Evolutionary conservation across 192 early-diverging fungal species (phyloP).

Genomic region (Globomyces pollinis-pini): DNA sequence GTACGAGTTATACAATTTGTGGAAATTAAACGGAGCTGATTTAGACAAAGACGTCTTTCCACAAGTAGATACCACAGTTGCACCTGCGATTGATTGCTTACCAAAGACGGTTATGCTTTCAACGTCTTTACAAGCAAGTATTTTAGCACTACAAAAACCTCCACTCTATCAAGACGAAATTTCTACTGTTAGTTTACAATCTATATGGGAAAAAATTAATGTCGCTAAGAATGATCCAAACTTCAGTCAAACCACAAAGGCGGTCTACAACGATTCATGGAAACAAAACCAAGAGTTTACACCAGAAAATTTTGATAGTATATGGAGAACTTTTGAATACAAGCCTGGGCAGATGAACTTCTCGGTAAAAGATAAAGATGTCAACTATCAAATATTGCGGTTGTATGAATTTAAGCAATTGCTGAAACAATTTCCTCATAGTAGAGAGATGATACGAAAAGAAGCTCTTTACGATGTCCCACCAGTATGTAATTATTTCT

Average conservation of each 20-base stretch:
- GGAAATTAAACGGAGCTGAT: not conserved
- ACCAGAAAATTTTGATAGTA: slow-evolving; percentile 10
- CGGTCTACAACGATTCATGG: slow-evolving; percentile 2
- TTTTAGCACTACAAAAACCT: not conserved
- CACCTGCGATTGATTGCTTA: not conserved
- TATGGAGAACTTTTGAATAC: slow-evolving; percentile 22
- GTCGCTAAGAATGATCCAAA: no score
- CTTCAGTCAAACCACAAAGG: not conserved
- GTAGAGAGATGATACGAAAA: slow-evolving; percentile 7
- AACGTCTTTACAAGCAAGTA: not conserved
- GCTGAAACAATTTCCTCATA: slow-evolving; percentile 50
- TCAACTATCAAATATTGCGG: slow-evolving; percentile 52
- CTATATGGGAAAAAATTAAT: not conserved
- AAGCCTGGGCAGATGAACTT: slow-evolving; percentile 6
- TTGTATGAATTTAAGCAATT: slow-evolving; percentile 45
- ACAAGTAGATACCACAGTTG: not conserved
- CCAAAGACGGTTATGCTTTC: not conserved
- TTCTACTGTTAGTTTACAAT: not conserved
- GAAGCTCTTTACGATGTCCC: slow-evolving; percentile 8
- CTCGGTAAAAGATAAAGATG: slow-evolving; percentile 44
- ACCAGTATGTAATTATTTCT: not conserved
- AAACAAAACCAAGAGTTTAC: not conserved
- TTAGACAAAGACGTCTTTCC: not conserved
- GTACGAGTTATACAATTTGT: not conserved
- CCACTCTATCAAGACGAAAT: not conserved